Conservation (phyloP, 2,329 filamentous ascomycete species). For the Beauveria asiatica region DNA sequence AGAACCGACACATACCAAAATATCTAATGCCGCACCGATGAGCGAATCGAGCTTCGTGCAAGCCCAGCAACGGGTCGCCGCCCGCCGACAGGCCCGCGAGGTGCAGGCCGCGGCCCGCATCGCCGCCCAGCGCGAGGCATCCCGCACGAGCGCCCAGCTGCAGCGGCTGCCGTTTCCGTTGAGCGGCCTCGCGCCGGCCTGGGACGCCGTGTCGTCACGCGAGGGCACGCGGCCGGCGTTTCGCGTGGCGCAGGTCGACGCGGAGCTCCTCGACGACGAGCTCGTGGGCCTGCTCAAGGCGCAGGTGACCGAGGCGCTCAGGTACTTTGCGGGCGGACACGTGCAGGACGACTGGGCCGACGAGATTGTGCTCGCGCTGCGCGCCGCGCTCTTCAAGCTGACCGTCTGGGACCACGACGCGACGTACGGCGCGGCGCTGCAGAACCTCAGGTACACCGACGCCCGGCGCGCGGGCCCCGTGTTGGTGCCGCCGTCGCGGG, state of each 20-base stretch:
- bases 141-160: conserved; percentile 45
- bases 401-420: conserved; percentile 95
- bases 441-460: conserved; percentile 86
- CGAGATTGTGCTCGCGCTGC: conserved; percentile 72
- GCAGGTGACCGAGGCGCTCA: conserved; percentile 81
- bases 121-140: conserved; percentile 40
- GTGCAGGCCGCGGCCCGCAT: conserved; percentile 51
- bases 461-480: conserved; percentile 58
- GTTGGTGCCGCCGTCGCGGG: conserved; percentile 61
- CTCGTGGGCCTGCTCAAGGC: conserved; percentile 74
- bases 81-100: conserved; percentile 70
- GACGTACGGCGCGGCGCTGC: conserved; percentile 85
- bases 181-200: conserved; percentile 50
- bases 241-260: conserved; percentile 91
- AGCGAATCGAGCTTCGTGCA: conserved; percentile 66
- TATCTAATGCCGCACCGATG: conserved; percentile 27
- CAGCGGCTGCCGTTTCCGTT: conserved; percentile 55
- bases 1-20: neutral
- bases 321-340: conserved; percentile 69
- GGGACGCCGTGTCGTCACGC: conserved; percentile 63
- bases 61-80: conserved; percentile 78
- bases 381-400: conserved; percentile 83
- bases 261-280: conserved; percentile 90
- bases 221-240: conserved; percentile 79
- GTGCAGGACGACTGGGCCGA: conserved; percentile 78